Evolutionary conservation across 306 rosid genomes (phyloP).

Genomic region (Trichosanthes truncata): DNA sequence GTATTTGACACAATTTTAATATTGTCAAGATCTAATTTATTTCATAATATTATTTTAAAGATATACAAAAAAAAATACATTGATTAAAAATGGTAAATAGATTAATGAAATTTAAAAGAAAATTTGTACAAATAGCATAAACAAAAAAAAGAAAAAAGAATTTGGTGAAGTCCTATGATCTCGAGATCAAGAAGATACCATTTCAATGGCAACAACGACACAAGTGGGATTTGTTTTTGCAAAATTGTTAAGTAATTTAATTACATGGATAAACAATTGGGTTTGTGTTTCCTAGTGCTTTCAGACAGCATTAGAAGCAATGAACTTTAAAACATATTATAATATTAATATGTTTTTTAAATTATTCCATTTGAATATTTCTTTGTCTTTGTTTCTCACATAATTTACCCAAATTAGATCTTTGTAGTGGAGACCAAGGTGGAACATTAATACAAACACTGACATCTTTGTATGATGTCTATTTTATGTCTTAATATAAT

Average conservation of each 20-base stretch:
- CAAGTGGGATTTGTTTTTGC: constrained; percentile 7
- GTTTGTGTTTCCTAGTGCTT: constrained; percentile 35
- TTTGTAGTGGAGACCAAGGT: constrained; percentile 30
- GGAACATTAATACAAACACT: constrained; percentile 38
- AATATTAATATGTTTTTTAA: constrained; percentile 1
- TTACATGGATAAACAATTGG: constrained; percentile 4
- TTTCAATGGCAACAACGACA: not conserved
- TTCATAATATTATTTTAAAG: not conserved
- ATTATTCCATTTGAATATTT: not conserved
- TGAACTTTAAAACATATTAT: constrained; percentile 9
- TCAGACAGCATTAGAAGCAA: constrained; percentile 43
- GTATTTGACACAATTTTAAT: not conserved
- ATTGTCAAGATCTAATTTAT: not conserved
- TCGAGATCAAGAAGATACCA: constrained; percentile 7
- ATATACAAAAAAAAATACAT: not conserved
- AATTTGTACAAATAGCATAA: too few relatives aligned
- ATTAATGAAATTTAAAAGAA: not conserved
- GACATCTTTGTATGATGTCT: constrained; percentile 18
- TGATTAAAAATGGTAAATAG: too few relatives aligned
- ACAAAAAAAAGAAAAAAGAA: not conserved
- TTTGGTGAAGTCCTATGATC: not conserved
- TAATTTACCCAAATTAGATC: constrained; percentile 1
- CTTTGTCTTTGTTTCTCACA: not conserved
- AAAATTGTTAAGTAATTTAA: not conserved
- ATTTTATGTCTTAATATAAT: not conserved